Conservation (phyloP, 208 protist genomes). For the Histomonas meleagridis region DNA sequence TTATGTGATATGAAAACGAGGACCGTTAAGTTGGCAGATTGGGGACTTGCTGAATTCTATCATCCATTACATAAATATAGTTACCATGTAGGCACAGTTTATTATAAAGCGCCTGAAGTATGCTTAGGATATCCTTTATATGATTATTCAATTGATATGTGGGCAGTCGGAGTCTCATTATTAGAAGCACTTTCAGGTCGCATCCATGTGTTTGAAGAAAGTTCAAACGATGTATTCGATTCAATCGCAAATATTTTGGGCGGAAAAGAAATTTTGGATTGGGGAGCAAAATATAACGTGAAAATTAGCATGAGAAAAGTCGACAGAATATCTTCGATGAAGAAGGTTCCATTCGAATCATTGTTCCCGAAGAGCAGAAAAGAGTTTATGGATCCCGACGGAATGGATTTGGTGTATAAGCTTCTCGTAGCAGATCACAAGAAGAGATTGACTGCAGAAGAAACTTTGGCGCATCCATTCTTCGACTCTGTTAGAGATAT, state of each 20-base stretch:
- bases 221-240: background rate
- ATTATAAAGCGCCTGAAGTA: background rate
- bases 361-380: background rate
- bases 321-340: background rate
- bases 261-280: background rate
- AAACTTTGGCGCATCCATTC: background rate
- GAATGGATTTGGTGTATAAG: background rate
- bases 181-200: background rate
- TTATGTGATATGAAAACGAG: background rate
- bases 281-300: background rate
- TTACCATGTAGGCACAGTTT: background rate
- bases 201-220: background rate
- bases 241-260: background rate
- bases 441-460: background rate
- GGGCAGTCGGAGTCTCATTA: background rate
- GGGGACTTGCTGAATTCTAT: conserved; percentile 3
- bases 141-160: background rate
- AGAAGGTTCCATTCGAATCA: background rate
- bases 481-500: background rate
- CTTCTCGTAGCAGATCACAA: background rate
- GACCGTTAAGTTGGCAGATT: background rate
- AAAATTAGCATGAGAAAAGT: background rate
- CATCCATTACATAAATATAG: background rate
- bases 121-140: background rate
- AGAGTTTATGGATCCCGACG: background rate